Conservation (phyloP, 164 flowering plant species). For the Paratinospora sagittata region DNA sequence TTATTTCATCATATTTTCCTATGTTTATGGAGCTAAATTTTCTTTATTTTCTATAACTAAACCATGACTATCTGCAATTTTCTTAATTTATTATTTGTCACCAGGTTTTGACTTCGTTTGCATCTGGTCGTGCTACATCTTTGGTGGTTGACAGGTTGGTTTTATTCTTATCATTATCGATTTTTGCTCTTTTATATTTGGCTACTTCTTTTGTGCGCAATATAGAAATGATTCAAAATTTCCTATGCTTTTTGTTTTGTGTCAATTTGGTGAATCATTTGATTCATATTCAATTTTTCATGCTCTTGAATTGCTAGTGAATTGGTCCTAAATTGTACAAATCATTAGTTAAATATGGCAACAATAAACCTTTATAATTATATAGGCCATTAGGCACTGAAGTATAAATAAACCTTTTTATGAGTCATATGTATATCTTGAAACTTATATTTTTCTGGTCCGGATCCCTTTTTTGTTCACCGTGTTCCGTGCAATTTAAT, state of each 20-base stretch:
- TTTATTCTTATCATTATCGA: not conserved
- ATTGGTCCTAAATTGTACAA: not conserved
- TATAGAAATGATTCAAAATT: not conserved
- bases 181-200: not conserved
- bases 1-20: not conserved
- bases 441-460: not conserved
- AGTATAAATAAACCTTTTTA: too few species aligned
- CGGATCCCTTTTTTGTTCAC: not conserved
- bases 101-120: slow-evolving; percentile 96
- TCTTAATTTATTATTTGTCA: not conserved
- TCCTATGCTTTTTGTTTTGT: not conserved
- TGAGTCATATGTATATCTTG: not conserved
- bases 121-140: slow-evolving; percentile 96
- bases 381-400: too few species aligned
- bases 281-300: not conserved
- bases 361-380: too few species aligned
- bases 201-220: not conserved
- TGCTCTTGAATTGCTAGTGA: not conserved
- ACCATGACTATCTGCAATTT: not conserved
- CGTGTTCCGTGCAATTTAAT: not conserved
- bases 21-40: not conserved
- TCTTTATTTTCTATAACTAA: not conserved
- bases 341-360: not conserved
- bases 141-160: slow-evolving; percentile 80
- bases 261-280: not conserved